These are phyloP conservation scores for Xylariaceae sp. DNA, from an alignment of 2,329 filamentous ascomycete genomes.

Conservation along the genomic window DNA sequence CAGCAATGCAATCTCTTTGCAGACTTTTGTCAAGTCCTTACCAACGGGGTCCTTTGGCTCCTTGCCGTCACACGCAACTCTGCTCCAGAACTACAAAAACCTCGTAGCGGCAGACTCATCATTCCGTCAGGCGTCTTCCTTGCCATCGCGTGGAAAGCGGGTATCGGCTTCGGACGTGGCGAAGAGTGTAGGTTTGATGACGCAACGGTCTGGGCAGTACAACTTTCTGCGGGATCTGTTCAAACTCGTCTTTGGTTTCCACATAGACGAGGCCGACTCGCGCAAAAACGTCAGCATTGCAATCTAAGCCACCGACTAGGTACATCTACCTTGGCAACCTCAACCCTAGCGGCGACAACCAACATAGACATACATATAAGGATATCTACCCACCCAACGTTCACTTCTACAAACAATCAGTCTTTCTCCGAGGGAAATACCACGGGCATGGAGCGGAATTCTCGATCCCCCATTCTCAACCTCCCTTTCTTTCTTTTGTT, in stretches of 20 bases:
- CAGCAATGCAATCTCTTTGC: conserved; percentile 61
- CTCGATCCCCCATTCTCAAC: not conserved
- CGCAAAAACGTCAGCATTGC: conserved; percentile 69
- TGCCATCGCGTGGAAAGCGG: conserved; percentile 63
- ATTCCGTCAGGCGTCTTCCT: conserved; percentile 60
- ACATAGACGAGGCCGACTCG: conserved; percentile 75
- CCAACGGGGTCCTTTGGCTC: conserved; percentile 80
- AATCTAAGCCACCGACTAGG: conserved; percentile 46
- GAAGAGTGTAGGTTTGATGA: conserved; percentile 79
- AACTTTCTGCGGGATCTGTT: conserved; percentile 83
- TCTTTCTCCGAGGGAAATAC: too few species aligned
- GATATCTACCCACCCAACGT: too few species aligned
- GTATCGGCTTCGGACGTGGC: conserved; percentile 77
- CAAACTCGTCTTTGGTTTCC: conserved; percentile 82
- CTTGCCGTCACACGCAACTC: conserved; percentile 69
- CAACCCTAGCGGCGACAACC: too few species aligned
- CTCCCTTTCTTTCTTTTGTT: not conserved
- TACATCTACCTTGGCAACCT: not conserved
- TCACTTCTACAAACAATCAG: too few species aligned
- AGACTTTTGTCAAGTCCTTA: conserved; percentile 77
- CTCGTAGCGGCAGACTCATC: conserved; percentile 76
- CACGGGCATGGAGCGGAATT: not conserved
- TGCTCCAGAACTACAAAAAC: conserved; percentile 81
- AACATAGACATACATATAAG: too few species aligned
- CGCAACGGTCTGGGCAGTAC: conserved; percentile 71